Conservation (phyloP, 345 rosid species). For the Erysimum cheiranthoides region DNA sequence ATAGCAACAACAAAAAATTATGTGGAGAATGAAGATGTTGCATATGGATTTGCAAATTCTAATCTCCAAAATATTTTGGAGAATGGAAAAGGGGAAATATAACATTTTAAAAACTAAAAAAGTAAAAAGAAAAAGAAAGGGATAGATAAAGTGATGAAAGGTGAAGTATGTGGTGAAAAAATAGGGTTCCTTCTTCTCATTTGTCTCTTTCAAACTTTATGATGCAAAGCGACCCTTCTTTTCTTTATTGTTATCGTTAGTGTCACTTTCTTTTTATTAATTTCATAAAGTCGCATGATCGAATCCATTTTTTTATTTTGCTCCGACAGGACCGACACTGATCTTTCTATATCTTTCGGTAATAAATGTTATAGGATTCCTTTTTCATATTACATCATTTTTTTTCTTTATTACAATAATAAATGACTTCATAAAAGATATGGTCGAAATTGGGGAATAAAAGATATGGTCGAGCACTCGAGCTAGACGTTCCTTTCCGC, state of each 20-base stretch:
- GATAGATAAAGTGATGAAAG: conserved; percentile 42
- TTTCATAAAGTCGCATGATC: conserved; percentile 40
- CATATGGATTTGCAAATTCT: conserved; percentile 16
- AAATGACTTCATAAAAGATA: conserved; percentile 12
- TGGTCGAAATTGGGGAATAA: conserved; percentile 6
- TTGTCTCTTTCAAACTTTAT: conserved; percentile 69
- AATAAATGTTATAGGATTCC: conserved; percentile 42
- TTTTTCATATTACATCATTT: conserved; percentile 37
- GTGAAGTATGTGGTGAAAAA: conserved; percentile 63
- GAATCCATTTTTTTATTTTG: conserved; percentile 36
- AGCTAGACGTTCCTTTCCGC: conserved; percentile 4
- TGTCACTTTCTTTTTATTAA: conserved; percentile 40
- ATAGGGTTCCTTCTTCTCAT: conserved; percentile 45
- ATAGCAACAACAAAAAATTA: conserved; percentile 17
- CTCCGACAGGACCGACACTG: conserved; percentile 45
- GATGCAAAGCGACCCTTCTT: conserved; percentile 40
- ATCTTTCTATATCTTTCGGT: conserved; percentile 41
- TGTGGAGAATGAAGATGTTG: conserved; percentile 17
- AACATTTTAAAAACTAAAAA: neutral
- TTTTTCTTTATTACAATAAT: neutral
- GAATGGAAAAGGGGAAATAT: neutral
- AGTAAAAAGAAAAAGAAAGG: conserved; percentile 4
- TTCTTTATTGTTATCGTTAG: conserved; percentile 21
- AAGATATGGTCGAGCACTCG: conserved; percentile 29
- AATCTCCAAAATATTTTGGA: conserved; percentile 11